Percentiles rank a stretch among this genome's conserved stretches.
Conservation (phyloP, 257 asterid genomes). For the Echium plantagineum region DNA sequence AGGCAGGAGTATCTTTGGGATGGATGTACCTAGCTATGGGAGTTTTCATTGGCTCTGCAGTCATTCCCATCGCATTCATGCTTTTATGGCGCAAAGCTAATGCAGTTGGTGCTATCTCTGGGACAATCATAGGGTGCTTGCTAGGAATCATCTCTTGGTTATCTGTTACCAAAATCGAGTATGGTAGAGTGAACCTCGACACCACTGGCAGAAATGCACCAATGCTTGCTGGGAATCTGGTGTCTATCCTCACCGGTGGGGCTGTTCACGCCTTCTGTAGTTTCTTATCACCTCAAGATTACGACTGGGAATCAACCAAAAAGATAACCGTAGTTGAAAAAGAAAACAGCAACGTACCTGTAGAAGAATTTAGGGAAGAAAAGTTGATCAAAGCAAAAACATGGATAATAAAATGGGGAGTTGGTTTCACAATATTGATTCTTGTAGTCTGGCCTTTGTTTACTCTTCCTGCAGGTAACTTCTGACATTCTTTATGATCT, state of each 20-base stretch:
- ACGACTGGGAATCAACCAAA: slow-evolving; percentile 76
- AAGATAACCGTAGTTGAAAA: slow-evolving; percentile 75
- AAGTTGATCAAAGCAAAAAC: slow-evolving; percentile 48
- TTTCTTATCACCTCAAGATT: slow-evolving; percentile 59
- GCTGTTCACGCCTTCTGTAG: slow-evolving; percentile 64
- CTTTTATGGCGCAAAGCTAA: slow-evolving; percentile 83
- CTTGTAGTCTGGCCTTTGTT: slow-evolving; percentile 73
- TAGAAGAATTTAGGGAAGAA: slow-evolving; percentile 60
- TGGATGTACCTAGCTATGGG: slow-evolving; percentile 97
- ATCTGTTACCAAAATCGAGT: slow-evolving; percentile 53
- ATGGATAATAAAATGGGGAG: slow-evolving; percentile 87
- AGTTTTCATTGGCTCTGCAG: slow-evolving; percentile 83
- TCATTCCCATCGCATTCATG: slow-evolving; percentile 85
- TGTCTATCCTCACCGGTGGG: slow-evolving; percentile 74
- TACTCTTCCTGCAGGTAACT: slow-evolving; percentile 71
- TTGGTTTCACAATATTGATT: slow-evolving; percentile 63
- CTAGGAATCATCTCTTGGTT: slow-evolving; percentile 82
- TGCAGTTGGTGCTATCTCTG: slow-evolving; percentile 65
- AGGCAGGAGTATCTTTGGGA: slow-evolving; percentile 78
- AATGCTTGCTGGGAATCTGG: slow-evolving; percentile 84
- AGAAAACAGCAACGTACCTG: slow-evolving; percentile 43
- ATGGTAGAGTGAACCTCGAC: slow-evolving; percentile 73
- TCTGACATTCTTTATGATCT: background rate
- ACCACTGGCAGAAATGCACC: slow-evolving; percentile 91
- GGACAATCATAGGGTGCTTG: slow-evolving; percentile 54